Evolutionary conservation across 1,284 basidiomycete genomes (phyloP).

Genomic region (Tilletia horrida): DNA sequence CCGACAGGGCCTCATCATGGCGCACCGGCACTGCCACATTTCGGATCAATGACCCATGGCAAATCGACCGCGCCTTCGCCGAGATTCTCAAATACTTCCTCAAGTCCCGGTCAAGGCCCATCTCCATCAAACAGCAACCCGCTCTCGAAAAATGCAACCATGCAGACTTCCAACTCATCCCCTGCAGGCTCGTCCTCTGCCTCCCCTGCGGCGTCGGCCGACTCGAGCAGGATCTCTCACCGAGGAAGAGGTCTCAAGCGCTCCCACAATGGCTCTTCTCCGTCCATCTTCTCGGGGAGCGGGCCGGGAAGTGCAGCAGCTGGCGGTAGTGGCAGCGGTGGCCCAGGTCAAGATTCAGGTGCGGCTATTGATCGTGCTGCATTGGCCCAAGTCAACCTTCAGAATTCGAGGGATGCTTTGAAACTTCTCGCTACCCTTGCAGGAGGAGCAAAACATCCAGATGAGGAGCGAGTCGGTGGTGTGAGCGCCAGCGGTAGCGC

Average conservation of each 20-base stretch:
- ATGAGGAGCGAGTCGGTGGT: background rate
- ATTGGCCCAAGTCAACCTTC: conserved; percentile 3
- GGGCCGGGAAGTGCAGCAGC: too few relatives aligned
- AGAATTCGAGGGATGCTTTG: conserved; percentile 6
- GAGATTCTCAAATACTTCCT: background rate
- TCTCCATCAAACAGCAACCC: background rate
- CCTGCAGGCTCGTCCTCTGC: background rate
- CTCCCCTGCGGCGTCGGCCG: conserved; percentile 2
- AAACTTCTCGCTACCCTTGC: conserved; percentile 2
- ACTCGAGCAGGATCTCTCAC: background rate
- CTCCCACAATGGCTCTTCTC: background rate
- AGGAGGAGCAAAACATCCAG: conserved; percentile 5
- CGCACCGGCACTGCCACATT: too few relatives aligned
- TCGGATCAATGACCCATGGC: too few relatives aligned
- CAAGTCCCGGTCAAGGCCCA: background rate
- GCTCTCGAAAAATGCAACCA: background rate
- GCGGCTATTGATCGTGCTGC: conserved; percentile 7
- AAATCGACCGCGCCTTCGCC: background rate
- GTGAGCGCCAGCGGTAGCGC: too few relatives aligned
- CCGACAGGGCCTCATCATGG: too few relatives aligned
- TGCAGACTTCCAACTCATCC: background rate
- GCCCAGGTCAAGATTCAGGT: background rate
- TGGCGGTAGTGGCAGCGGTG: too few relatives aligned
- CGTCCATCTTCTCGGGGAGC: background rate
- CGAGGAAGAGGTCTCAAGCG: conserved; percentile 5